Conservation (phyloP, 2,329 filamentous ascomycete species). For the Penicillium sp. region DNA sequence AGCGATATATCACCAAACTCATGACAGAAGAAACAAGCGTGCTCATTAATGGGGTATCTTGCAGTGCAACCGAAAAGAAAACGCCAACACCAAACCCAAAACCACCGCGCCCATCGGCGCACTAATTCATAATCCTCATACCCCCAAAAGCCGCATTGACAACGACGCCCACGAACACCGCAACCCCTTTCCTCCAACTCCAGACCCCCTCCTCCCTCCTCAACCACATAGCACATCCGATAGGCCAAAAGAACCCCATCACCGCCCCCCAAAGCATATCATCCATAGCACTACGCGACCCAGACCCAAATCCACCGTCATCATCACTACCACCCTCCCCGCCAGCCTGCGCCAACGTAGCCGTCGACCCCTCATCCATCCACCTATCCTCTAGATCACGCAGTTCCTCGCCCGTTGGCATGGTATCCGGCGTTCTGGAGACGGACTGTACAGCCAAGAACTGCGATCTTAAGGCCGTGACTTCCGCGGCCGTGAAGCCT, state of each 20-base stretch:
- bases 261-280: conserved; percentile 84
- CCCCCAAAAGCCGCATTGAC: conserved; percentile 76
- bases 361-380: conserved; percentile 66
- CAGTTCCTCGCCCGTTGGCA: conserved; percentile 75
- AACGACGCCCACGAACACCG: conserved; percentile 79
- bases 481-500: conserved; percentile 79
- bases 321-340: conserved; percentile 39
- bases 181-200: conserved; percentile 78
- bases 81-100: not conserved
- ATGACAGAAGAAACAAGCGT: not conserved
- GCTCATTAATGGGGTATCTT: conserved; percentile 20
- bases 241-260: conserved; percentile 91
- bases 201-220: conserved; percentile 84
- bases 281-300: conserved; percentile 63
- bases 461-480: conserved; percentile 80
- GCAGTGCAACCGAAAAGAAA: conserved; percentile 7
- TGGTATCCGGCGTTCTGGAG: conserved; percentile 81
- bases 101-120: not conserved
- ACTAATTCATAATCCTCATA: conserved; percentile 54
- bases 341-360: conserved; percentile 41
- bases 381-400: conserved; percentile 82
- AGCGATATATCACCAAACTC: not conserved
- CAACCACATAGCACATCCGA: conserved; percentile 82
- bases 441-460: conserved; percentile 82
- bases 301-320: conserved; percentile 43